Evolutionary conservation across 225 moss, liverwort and hornwort species (phyloP).

Genomic region (Marchantia polymorpha): DNA sequence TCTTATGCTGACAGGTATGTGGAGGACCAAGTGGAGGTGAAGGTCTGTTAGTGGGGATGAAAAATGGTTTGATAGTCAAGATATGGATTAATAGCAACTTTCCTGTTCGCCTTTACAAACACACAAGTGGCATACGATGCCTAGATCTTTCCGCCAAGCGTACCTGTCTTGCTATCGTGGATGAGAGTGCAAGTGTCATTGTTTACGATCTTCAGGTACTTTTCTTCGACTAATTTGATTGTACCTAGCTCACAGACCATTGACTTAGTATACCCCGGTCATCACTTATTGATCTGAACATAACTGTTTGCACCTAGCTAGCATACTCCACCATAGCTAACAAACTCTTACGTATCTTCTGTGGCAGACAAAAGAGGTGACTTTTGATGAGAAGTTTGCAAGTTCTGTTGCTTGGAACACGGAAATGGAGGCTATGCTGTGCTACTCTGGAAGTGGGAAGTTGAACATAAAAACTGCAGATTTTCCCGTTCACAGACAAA

Average conservation of each 20-base stretch:
- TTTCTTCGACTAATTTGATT: background rate
- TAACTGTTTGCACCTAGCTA: background rate
- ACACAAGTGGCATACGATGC: constrained; percentile 89
- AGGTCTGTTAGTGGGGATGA: constrained; percentile 89
- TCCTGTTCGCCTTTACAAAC: constrained; percentile 69
- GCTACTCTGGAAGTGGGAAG: constrained; percentile 92
- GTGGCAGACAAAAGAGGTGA: constrained; percentile 68
- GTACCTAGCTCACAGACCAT: background rate
- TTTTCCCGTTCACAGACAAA: constrained; percentile 84
- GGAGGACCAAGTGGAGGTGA: constrained; percentile 88
- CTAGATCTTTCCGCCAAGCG: constrained; percentile 78
- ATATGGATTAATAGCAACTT: constrained; percentile 88
- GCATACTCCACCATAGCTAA: background rate
- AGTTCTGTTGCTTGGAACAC: constrained; percentile 96
- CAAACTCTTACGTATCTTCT: background rate
- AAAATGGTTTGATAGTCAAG: constrained; percentile 86
- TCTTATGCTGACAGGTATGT: constrained; percentile 53
- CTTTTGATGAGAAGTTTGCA: constrained; percentile 74
- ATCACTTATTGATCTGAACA: too few relatives aligned
- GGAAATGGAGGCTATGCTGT: constrained; percentile 93
- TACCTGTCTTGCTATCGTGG: constrained; percentile 76
- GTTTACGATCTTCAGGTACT: constrained; percentile 87
- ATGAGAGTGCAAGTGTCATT: constrained; percentile 70
- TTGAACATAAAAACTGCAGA: constrained; percentile 84
- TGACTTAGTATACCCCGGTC: too few relatives aligned